Percentiles rank a stretch among this genome's conserved stretches.
These are phyloP conservation scores for Pyrenophora seminiperda DNA, from an alignment of 2,329 filamentous ascomycete genomes.

Conservation along the genomic window DNA sequence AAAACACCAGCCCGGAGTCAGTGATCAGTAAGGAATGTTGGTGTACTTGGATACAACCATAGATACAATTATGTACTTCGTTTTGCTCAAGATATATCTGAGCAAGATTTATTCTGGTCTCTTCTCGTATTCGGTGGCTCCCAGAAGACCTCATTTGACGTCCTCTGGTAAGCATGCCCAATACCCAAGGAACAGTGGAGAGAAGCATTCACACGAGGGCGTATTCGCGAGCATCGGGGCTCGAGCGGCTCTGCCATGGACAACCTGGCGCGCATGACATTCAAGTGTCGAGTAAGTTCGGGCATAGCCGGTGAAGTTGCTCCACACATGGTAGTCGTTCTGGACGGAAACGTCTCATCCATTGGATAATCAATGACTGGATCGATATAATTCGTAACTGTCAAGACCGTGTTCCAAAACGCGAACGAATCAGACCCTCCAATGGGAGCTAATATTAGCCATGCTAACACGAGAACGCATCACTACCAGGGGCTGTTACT, in stretches of 20 bases:
- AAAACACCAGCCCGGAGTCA: background rate
- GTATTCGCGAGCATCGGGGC: conserved; percentile 19
- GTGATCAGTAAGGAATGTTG: background rate
- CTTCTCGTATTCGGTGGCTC: conserved; percentile 13
- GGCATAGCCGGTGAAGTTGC: conserved; percentile 6
- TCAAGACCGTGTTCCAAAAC: conserved; percentile 16
- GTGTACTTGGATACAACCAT: background rate
- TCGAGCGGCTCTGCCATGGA: conserved; percentile 15
- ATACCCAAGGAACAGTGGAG: conserved; percentile 20
- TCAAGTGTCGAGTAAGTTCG: conserved; percentile 12
- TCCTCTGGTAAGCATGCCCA: conserved; percentile 39
- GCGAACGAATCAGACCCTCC: conserved; percentile 27
- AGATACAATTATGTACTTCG: background rate
- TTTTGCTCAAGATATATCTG: conserved; percentile 19
- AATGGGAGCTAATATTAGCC: conserved; percentile 42
- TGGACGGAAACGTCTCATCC: conserved; percentile 16
- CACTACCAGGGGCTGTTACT: conserved; percentile 31
- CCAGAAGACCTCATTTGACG: conserved; percentile 25
- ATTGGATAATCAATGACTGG: conserved; percentile 18
- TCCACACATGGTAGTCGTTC: conserved; percentile 10
- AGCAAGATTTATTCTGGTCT: conserved; percentile 10
- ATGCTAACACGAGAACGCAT: conserved; percentile 31
- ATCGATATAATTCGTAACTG: conserved; percentile 17
- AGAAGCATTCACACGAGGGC: conserved; percentile 19
- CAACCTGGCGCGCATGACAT: conserved; percentile 12